Base-by-base conservation (phyloP, 208 protist genomes). In the Strigomonas culicis region DNA sequence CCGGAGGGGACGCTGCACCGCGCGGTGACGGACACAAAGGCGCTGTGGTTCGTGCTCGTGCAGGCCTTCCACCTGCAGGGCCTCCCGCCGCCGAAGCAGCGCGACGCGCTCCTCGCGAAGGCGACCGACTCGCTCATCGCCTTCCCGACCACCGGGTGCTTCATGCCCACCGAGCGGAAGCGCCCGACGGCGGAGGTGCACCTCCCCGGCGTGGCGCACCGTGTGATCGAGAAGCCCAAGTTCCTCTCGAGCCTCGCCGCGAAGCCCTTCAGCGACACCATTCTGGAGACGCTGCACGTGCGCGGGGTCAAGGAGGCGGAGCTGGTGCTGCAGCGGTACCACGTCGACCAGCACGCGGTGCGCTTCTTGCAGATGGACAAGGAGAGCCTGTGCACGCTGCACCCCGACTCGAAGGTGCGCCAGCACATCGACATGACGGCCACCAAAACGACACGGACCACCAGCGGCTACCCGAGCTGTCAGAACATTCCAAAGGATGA, bases 401-500 rank as follows among this genome's bases (percentile, higher is more conserved):
- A 95, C 69, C 27, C 55, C 21, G 89, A 95, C 57, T 58, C 68
- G 6, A 59, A 55, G 13, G 82, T 95, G 28, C 78, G 80, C 22
- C 89, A 95, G 68, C 76, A 76, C 70, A 92, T 93, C 63, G 86
- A 95, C 65, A 88, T 93, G 68, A 91, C 82, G 1, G 73, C 81
- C 58, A 92, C 89, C 2, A 82, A 77, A 17, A 95, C 89, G 4
- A 85, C 84, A 27, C 86, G 89, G 47, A 95, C 89, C 28, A 77
- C 80, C 44, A 93, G 86, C 67, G 78, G 78, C 30, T 90, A 88
- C 74, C 89, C 89, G 0, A 95, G 86, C 67, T 90, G 84, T 56
- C 89, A 95, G 63, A 95, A 91, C 63, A 92, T 95, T 55, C 84
- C 89, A 4, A 93, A 93, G 72, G 86, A 92, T 41, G 86, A 92